Evolutionary conservation across 768 basidiomycete species (phyloP).

Genomic region (Auricularia sp.): DNA sequence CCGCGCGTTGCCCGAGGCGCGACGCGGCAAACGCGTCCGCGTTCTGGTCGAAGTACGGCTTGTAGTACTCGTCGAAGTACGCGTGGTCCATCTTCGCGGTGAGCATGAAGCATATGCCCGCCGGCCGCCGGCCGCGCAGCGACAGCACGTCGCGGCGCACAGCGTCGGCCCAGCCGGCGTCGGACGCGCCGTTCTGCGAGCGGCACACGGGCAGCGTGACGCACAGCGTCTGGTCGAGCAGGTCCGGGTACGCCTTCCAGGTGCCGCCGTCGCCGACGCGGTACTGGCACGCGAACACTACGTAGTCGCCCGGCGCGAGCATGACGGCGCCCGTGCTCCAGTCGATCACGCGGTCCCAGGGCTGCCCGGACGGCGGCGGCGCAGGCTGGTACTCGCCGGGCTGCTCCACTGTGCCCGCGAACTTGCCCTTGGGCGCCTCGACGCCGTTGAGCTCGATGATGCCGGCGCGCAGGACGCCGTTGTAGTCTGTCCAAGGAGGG

Average conservation of each 20-base stretch:
- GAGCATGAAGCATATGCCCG: not conserved
- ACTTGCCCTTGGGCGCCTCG: not conserved
- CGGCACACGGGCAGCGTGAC: not conserved
- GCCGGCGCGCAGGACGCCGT: not conserved
- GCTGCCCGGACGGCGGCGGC: not conserved
- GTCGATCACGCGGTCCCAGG: not conserved
- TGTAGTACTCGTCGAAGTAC: not conserved
- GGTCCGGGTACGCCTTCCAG: not conserved
- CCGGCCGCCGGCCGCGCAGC: not conserved
- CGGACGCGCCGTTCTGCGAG: not conserved
- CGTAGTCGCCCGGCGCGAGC: not conserved
- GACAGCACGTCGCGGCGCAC: not conserved
- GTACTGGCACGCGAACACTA: not conserved
- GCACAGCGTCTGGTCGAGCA: not conserved
- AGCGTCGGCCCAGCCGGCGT: not conserved
- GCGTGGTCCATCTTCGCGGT: not conserved
- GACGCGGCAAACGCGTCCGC: not conserved
- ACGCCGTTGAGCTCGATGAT: not conserved
- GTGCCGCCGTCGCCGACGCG: not conserved
- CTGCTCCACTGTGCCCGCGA: not conserved
- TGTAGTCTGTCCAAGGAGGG: not conserved
- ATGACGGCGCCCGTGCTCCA: not conserved
- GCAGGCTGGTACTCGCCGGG: not conserved
- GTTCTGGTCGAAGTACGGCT: not conserved
- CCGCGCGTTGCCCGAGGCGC: not conserved